These are phyloP conservation scores for Candida gigantensis DNA, from an alignment of 1,139 yeast species.

Conservation along the genomic window DNA sequence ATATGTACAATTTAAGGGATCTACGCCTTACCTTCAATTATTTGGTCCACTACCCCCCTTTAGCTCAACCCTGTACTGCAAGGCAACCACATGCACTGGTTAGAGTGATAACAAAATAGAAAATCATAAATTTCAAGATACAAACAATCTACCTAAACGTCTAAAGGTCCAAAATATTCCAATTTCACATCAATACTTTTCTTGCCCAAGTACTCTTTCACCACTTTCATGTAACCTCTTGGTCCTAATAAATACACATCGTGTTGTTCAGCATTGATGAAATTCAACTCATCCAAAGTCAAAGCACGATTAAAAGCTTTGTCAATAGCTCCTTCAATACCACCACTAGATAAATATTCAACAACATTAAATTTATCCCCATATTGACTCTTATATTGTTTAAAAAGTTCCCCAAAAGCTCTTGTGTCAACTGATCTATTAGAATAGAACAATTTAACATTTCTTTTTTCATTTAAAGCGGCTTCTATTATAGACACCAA, in stretches of 20 bases:
- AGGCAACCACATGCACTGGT: too few relatives aligned
- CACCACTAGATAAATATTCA: slow-evolving; percentile 23
- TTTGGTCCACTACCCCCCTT: too few relatives aligned
- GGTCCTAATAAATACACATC: slow-evolving; percentile 40
- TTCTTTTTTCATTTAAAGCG: slow-evolving; percentile 28
- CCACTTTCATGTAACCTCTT: slow-evolving; percentile 31
- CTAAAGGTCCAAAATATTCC: slow-evolving; percentile 18
- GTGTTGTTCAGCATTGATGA: slow-evolving; percentile 16
- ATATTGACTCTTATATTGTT: slow-evolving; percentile 18
- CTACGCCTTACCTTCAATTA: too few relatives aligned
- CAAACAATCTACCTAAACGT: slow-evolving; percentile 3
- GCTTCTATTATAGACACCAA: slow-evolving; percentile 51
- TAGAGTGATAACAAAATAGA: not conserved
- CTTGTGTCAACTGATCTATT: slow-evolving; percentile 24
- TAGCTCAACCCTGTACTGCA: too few relatives aligned
- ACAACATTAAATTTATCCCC: slow-evolving; percentile 20
- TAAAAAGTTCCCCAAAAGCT: slow-evolving; percentile 30
- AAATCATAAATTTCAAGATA: not conserved
- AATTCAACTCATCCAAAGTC: slow-evolving; percentile 18
- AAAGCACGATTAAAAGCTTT: slow-evolving; percentile 12
- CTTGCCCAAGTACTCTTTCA: slow-evolving; percentile 17
- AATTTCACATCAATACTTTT: slow-evolving; percentile 15
- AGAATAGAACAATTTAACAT: slow-evolving; percentile 32
- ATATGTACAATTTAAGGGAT: too few relatives aligned
- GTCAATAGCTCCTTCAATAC: slow-evolving; percentile 10